A percentile compares a stretch with the other conserved stretches of the same genome.
phyloP scores from a whole-genome alignment of 2,329 filamentous ascomycete species.

The Fusarium ambrosium region DNA sequence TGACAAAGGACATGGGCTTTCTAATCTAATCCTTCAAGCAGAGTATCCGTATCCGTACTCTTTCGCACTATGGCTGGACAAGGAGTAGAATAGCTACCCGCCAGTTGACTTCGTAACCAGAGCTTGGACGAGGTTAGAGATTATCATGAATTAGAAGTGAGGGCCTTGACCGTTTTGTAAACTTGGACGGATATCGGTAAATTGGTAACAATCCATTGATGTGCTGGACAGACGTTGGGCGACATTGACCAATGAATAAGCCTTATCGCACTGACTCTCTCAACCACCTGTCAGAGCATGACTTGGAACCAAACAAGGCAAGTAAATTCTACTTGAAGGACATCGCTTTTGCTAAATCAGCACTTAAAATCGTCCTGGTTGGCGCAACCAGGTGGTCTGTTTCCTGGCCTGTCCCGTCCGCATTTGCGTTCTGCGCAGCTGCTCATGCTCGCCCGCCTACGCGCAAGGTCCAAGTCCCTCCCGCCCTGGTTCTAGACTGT shows the following conservation, averaged over 20 bases:
- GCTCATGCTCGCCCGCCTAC: constrained; percentile 5
- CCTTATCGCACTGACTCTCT: neutral
- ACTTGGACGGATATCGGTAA: neutral
- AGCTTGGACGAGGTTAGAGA: neutral
- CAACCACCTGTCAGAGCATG: neutral
- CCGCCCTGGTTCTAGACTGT: neutral
- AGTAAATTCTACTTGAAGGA: neutral
- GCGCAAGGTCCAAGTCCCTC: neutral
- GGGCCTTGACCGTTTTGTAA: neutral
- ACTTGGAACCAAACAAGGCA: neutral
- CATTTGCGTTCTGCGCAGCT: constrained; percentile 33
- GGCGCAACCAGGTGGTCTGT: constrained; percentile 9
- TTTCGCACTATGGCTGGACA: neutral
- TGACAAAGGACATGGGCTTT: neutral
- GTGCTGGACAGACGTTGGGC: neutral
- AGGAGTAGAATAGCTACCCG: neutral
- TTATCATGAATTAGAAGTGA: neutral
- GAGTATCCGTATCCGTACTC: neutral
- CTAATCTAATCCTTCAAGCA: neutral
- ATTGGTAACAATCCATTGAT: neutral
- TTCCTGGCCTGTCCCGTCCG: constrained; percentile 13
- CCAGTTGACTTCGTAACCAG: neutral
- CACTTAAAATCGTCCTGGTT: neutral
- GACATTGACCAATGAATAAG: neutral
- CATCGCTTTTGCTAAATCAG: constrained; percentile 3